phyloP scores from a whole-genome alignment of 2,329 filamentous ascomycete genomes.

The Reticulascus tulasneorum region DNA sequence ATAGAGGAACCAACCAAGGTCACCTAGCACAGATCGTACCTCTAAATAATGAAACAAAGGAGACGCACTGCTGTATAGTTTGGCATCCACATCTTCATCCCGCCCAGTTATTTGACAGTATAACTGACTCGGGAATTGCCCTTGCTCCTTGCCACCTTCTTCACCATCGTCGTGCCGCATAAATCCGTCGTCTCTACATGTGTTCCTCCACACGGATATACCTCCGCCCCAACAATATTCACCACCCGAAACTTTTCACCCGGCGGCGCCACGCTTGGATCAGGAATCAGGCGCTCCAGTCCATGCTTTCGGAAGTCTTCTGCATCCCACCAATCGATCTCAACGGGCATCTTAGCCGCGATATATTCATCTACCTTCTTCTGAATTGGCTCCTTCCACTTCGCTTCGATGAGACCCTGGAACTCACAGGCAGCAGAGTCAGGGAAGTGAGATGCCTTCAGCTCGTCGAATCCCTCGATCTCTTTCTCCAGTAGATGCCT shows the following conservation, averaged over 20 bases:
- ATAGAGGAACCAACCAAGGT: too few species aligned
- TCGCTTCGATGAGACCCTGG: slow-evolving; percentile 60
- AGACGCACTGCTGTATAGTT: too few species aligned
- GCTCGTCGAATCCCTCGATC: slow-evolving; percentile 55
- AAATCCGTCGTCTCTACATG: slow-evolving; percentile 60
- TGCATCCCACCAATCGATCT: slow-evolving; percentile 65
- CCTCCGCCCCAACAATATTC: slow-evolving; percentile 62
- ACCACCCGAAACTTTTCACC: slow-evolving; percentile 63
- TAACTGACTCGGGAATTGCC: slow-evolving; percentile 59
- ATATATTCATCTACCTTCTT: slow-evolving; percentile 56
- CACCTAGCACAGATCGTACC: too few species aligned
- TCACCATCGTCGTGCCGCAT: slow-evolving; percentile 59
- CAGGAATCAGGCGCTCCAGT: slow-evolving; percentile 51
- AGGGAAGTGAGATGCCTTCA: slow-evolving; percentile 70
- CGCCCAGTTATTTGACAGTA: slow-evolving; percentile 11
- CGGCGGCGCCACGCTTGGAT: slow-evolving; percentile 36
- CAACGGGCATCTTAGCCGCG: slow-evolving; percentile 49
- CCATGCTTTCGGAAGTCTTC: slow-evolving; percentile 54
- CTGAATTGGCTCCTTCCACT: slow-evolving; percentile 61
- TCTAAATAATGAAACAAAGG: too few species aligned
- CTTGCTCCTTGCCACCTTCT: slow-evolving; percentile 63
- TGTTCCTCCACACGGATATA: slow-evolving; percentile 72
- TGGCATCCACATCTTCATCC: too few species aligned
- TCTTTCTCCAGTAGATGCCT: slow-evolving; percentile 49
- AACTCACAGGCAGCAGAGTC: slow-evolving; percentile 66